phyloP scores from a whole-genome alignment of 2,329 filamentous ascomycete genomes.

The Alternaria solani region DNA sequence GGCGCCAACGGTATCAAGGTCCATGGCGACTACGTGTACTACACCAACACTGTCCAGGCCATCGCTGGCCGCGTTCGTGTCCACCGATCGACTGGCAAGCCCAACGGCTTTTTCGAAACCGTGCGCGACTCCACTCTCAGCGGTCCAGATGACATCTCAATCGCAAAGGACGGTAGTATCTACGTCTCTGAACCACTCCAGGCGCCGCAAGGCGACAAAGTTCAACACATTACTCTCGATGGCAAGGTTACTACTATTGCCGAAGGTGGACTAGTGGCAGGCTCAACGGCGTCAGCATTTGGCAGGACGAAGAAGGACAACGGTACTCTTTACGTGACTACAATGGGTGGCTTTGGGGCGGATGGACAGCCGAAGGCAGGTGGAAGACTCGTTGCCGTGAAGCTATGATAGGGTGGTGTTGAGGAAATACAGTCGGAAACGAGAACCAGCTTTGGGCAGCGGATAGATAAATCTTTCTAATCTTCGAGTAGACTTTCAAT shows the following conservation, averaged over 20 bases:
- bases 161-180: conserved; percentile 25
- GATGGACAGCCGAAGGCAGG: conserved; percentile 33
- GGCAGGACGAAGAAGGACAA: conserved; percentile 26
- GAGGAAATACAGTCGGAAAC: not conserved
- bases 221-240: conserved; percentile 17
- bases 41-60: conserved; percentile 24
- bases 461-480: too few relatives aligned
- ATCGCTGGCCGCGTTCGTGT: conserved; percentile 25
- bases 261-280: conserved; percentile 18
- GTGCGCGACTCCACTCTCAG: conserved; percentile 7
- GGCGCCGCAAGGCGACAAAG: conserved; percentile 16
- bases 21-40: conserved; percentile 25
- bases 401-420: not conserved
- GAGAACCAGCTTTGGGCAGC: too few relatives aligned
- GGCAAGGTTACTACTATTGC: conserved; percentile 20
- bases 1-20: conserved; percentile 38
- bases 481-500: too few relatives aligned
- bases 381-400: conserved; percentile 34
- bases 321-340: conserved; percentile 32
- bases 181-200: conserved; percentile 18
- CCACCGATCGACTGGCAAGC: conserved; percentile 11
- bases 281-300: conserved; percentile 25
- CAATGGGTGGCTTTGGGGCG: conserved; percentile 28
- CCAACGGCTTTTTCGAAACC: conserved; percentile 13
- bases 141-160: conserved; percentile 30